Evolutionary conservation across 169 alveolate genomes (phyloP), one percentile per base, ranked within the genome.

Genomic region (Cryptosporidium tyzzeri): DNA sequence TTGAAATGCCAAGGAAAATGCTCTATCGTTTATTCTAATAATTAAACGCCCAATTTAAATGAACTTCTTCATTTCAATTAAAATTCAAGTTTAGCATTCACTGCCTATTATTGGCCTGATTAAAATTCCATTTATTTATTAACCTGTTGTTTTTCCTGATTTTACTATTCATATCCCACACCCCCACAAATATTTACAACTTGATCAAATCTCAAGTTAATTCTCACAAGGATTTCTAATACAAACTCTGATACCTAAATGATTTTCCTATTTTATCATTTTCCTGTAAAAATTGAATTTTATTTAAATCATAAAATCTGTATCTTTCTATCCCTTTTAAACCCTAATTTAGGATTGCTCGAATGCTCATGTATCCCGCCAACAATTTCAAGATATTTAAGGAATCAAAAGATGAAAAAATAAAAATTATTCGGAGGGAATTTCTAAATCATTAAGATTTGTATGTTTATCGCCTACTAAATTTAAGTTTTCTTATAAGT

Each of bases 131-230:
- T 55, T 9, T n/a, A 55, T 10, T 26, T 21, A 9, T 55, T 26
- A 31, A 8, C n/a, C 65, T 21, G 55, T 16, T 41, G n/a, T 53
- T 53, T 26, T 21, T 9, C 67, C 8, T 29, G 29, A 37, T 37
- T n/a, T 37, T 65, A 65, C 50, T 65, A 65, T 44, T 35, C 50
- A 29, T 5, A 29, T n/a, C 71, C 71, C 71, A 65, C 71, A 65
- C 71, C 50, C 51, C 71, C 71, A 65, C 71, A 65, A 33, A 31
- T 65, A 31, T 65, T 65, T 65, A 37, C 71, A 33, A 65, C 7
- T 65, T 65, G 29, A 26, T 55, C 1, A 1, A 55, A 55, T 10
- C 26, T 9, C 8, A n/a, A 2, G 67, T 26, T 55, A 55, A 23
- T 21, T 55, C 67, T 55, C 37, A 21, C 62, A 12, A 0, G 55